Conservation (phyloP, 345 rosid species). For the Syzygium aqueum region DNA sequence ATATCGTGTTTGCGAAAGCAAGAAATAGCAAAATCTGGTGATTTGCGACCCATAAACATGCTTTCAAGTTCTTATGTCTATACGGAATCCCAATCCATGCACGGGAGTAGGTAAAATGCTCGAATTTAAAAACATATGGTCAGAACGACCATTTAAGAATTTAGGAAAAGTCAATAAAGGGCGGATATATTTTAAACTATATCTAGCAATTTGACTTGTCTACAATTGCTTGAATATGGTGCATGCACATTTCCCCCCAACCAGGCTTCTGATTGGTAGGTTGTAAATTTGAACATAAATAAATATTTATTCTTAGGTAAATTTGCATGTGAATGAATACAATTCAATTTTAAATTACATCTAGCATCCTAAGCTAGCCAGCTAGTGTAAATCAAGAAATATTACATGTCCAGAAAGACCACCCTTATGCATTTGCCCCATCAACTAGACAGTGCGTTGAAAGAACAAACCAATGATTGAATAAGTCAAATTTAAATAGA, state of each 20-base stretch:
- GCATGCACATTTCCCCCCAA: neutral
- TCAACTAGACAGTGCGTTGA: neutral
- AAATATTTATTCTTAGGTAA: neutral
- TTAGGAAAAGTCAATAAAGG: neutral
- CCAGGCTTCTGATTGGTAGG: neutral
- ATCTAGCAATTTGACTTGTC: neutral
- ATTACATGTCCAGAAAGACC: neutral
- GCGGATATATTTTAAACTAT: neutral
- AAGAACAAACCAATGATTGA: neutral
- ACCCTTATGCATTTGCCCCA: neutral
- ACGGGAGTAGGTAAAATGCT: neutral
- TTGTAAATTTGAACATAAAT: neutral
- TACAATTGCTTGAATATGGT: neutral
- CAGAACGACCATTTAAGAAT: neutral
- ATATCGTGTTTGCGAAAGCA: neutral
- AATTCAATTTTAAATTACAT: neutral
- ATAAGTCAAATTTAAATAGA: neutral
- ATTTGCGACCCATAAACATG: neutral
- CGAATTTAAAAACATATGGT: neutral
- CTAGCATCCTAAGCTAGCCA: neutral
- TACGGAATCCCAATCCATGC: neutral
- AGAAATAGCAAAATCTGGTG: neutral
- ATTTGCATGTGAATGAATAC: neutral
- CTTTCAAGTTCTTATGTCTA: neutral
- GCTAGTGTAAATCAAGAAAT: neutral